Evolutionary conservation across 495 filamentous ascomycete species (phyloP).

Genomic region (Peziza echinospora): DNA sequence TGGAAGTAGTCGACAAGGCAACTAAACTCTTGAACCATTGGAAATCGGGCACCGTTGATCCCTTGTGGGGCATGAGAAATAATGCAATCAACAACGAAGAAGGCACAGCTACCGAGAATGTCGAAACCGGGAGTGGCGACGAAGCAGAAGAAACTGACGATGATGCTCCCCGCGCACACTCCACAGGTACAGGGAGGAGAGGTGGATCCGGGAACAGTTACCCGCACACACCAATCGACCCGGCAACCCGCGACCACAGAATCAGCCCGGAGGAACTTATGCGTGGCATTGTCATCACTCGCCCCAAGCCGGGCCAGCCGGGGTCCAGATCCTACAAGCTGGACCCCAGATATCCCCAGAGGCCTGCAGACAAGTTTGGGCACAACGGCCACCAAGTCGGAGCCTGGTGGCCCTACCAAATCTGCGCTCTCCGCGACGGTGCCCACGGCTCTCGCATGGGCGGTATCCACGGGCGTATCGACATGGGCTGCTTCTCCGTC

Average conservation of each 20-base stretch:
- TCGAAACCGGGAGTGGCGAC: too few relatives aligned
- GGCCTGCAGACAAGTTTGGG: conserved; percentile 23
- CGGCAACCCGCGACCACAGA: too few relatives aligned
- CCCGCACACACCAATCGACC: too few relatives aligned
- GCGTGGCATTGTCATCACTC: conserved; percentile 19
- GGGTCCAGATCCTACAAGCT: conserved; percentile 14
- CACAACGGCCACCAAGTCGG: conserved; percentile 26
- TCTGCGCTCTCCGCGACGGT: conserved; percentile 27
- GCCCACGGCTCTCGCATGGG: conserved; percentile 26
- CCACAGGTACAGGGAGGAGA: too few relatives aligned
- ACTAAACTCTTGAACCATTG: not conserved
- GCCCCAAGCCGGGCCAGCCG: not conserved
- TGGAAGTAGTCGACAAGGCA: not conserved
- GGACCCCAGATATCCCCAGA: conserved; percentile 11
- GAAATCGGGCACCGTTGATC: too few relatives aligned
- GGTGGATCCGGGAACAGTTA: too few relatives aligned
- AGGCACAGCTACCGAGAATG: too few relatives aligned
- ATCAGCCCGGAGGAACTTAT: too few relatives aligned
- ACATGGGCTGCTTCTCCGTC: conserved; percentile 26
- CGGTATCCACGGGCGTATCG: conserved; percentile 26
- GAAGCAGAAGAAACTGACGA: too few relatives aligned
- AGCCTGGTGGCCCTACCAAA: conserved; percentile 31
- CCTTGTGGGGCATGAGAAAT: too few relatives aligned
- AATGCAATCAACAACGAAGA: too few relatives aligned
- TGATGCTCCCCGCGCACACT: too few relatives aligned